phyloP scores from a whole-genome alignment of 768 basidiomycete species.

The Lactarius psammicola region DNA sequence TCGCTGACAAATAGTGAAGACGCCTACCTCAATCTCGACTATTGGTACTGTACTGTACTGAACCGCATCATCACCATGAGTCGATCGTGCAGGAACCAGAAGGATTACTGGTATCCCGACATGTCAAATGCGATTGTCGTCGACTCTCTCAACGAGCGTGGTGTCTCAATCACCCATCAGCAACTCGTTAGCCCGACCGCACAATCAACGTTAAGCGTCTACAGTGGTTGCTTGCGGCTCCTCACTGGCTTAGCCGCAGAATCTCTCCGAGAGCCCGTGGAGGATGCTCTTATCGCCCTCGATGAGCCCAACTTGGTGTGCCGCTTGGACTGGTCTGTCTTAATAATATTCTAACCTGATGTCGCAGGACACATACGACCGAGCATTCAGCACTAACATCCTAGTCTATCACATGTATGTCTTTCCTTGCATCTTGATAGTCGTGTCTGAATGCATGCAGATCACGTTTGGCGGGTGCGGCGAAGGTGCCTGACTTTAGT shows the following conservation, averaged over 20 bases:
- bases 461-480: conserved; percentile 67
- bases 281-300: conserved; percentile 51
- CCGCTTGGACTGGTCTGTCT: not conserved
- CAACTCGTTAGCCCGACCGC: conserved; percentile 65
- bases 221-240: conserved; percentile 68
- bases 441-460: conserved; percentile 36
- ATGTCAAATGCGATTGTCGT: conserved; percentile 66
- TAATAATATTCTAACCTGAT: conserved; percentile 3
- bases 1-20: too few species aligned
- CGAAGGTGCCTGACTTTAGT: conserved; percentile 74
- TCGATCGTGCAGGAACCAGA: conserved; percentile 20
- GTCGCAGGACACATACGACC: conserved; percentile 61
- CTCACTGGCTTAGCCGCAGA: conserved; percentile 63
- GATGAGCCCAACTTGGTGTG: conserved; percentile 53
- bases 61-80: conserved; percentile 4
- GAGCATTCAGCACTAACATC: conserved; percentile 59
- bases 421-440: not conserved
- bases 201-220: conserved; percentile 71
- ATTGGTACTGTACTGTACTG: not conserved
- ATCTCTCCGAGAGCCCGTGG: conserved; percentile 55
- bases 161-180: conserved; percentile 60
- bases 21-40: not conserved
- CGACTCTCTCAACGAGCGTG: conserved; percentile 64
- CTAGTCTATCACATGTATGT: conserved; percentile 69
- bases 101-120: conserved; percentile 59